These are phyloP conservation scores for Tillandsia fasciculata DNA, from an alignment of 176 grass and related monocot genomes.

Conservation along the genomic window DNA sequence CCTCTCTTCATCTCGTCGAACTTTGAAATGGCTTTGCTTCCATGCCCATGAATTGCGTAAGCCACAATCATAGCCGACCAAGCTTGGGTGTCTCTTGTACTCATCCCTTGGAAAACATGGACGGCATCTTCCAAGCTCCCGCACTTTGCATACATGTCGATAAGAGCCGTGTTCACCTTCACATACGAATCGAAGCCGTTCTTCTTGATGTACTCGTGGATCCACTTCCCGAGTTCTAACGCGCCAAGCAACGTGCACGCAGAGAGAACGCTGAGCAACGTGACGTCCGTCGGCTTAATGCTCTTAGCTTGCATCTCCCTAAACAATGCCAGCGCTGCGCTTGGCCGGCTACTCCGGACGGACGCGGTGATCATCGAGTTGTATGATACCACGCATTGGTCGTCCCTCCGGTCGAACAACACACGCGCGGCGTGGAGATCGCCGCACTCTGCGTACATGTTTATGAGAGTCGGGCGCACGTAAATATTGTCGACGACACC, in stretches of 20 bases:
- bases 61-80: conserved; percentile 74
- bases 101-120: conserved; percentile 44
- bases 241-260: conserved; percentile 40
- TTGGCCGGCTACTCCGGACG: conserved; percentile 40
- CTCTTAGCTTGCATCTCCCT: conserved; percentile 54
- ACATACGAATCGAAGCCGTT: conserved; percentile 33
- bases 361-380: conserved; percentile 61
- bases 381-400: conserved; percentile 49
- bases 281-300: conserved; percentile 38
- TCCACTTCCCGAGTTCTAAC: conserved; percentile 52
- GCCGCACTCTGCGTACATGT: conserved; percentile 56
- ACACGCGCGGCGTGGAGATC: conserved; percentile 22
- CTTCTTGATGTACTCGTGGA: conserved; percentile 55
- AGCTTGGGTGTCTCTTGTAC: conserved; percentile 47
- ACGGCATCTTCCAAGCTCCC: conserved; percentile 67
- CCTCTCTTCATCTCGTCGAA: conserved; percentile 59
- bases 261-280: conserved; percentile 44
- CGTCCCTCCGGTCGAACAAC: conserved; percentile 29
- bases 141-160: conserved; percentile 75
- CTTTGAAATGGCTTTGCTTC: conserved; percentile 34
- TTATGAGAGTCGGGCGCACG: conserved; percentile 49
- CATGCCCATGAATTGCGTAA: conserved; percentile 42
- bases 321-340: conserved; percentile 59
- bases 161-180: conserved; percentile 55
- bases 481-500: conserved; percentile 46